phyloP scores from a whole-genome alignment of 352 stramenopile species.

The Globisporangium alternatum region DNA sequence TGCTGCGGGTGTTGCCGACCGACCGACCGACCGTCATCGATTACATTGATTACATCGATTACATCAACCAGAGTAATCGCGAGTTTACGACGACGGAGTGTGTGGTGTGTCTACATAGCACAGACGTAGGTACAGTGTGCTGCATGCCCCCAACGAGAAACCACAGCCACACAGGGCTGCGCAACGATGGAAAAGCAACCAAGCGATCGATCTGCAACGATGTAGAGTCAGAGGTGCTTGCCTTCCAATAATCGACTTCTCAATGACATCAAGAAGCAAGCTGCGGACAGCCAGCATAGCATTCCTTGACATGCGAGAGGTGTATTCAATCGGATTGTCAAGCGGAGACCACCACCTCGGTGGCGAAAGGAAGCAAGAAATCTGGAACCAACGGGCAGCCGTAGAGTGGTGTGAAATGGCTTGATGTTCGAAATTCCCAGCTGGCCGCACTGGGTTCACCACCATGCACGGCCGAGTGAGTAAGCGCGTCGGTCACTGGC shows the following conservation, averaged over 20 bases:
- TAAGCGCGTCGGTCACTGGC: neutral
- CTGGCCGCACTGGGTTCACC: conserved; percentile 1
- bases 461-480: neutral
- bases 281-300: neutral
- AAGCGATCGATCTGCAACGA: neutral
- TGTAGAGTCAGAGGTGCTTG: neutral
- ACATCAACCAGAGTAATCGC: neutral
- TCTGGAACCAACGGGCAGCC: neutral
- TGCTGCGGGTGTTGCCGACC: neutral
- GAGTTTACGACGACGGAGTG: neutral
- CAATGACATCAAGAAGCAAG: neutral
- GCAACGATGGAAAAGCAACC: neutral
- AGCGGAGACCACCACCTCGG: neutral
- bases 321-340: neutral
- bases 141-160: neutral
- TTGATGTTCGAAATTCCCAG: conserved; percentile 14
- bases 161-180: neutral
- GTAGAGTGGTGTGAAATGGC: conserved; percentile 3
- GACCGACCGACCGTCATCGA: neutral
- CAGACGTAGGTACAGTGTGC: neutral
- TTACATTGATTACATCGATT: neutral
- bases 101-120: neutral
- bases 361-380: neutral
- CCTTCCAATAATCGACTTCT: neutral
- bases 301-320: neutral